Base-by-base conservation (phyloP, 306 rosid genomes). In the Trifolium dubium region DNA sequence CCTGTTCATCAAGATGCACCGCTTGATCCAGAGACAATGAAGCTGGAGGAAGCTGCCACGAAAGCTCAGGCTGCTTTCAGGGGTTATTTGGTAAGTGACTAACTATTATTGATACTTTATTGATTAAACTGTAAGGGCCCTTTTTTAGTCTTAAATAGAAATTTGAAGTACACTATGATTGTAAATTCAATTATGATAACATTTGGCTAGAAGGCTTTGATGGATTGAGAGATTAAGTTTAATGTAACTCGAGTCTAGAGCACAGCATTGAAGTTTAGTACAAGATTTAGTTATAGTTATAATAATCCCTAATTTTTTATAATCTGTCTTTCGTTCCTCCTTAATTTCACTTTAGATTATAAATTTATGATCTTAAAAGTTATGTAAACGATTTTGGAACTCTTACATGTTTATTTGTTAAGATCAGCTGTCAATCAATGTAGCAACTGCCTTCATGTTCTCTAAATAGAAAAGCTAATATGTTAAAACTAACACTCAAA, bases 21-120 rank as follows among this genome's bases (percentile, higher is more conserved):
- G 0, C 70, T 40, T 69, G 97, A 88, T 87, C 89, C 85, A 5
- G 98, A 92, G 82, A 83, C 77, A 78, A 79, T 78, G 40, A 88
- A 78, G 91, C 86, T 4, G 81, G 99, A 87, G 85, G 86, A 88
- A 83, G 98, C 99, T 67, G 99, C 98, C 61, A 82, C 92, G 6
- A 87, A 85, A 84, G 89, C 89, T 50, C 99, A 95, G 85, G 99
- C 98, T 83, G 92, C 98, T 59, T 92, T 95, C 81, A 82, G 98
- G 83, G 99, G 99, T 81, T 95, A 95, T 87, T 80, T 95, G 92
- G 99, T 92, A 85, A 67, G 68, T 78, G 32, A 82, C 67, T 82
- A 30, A 59, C 50, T 53, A 18, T 60, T 64, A 50, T 12, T 5
- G 32, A 63, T 66, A 51, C 55, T 71, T 41, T 17, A 44, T 35